These are phyloP conservation scores for Calophaca sinica DNA, from an alignment of 306 rosid genomes.

Conservation along the genomic window DNA sequence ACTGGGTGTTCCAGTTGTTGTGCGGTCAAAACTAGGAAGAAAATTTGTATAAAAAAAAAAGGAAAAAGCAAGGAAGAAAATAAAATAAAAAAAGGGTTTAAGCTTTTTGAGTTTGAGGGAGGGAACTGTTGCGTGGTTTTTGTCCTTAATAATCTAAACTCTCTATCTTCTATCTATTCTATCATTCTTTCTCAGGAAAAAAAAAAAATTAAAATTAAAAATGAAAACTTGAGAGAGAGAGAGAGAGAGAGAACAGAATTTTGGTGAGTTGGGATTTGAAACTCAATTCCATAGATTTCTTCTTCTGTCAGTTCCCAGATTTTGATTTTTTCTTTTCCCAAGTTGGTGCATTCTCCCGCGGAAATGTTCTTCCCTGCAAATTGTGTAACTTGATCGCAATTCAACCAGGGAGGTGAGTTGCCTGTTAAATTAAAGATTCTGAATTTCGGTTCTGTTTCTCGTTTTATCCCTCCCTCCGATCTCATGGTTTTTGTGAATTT, in stretches of 20 bases:
- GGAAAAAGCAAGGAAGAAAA: too few species aligned
- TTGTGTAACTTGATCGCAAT: constrained; percentile 50
- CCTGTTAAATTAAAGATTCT: constrained; percentile 31
- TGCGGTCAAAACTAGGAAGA: not conserved
- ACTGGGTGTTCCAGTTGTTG: not conserved
- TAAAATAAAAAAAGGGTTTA: constrained; percentile 24
- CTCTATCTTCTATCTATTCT: not conserved
- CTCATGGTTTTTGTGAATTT: constrained; percentile 28
- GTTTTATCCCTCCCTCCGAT: constrained; percentile 6
- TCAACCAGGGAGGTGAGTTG: too few species aligned
- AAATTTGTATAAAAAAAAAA: not conserved
- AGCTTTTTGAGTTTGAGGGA: constrained; percentile 64
- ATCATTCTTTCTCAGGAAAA: too few species aligned
- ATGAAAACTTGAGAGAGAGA: not conserved
- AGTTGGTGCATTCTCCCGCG: constrained; percentile 28
- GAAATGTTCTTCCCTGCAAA: constrained; percentile 31
- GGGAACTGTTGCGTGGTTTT: constrained; percentile 66
- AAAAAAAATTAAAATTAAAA: not conserved
- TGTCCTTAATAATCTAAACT: constrained; percentile 36
- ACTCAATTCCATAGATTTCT: constrained; percentile 52
- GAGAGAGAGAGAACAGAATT: not conserved
- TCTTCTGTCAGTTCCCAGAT: constrained; percentile 20
- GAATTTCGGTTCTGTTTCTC: constrained; percentile 39
- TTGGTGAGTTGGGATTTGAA: constrained; percentile 39
- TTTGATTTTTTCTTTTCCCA: constrained; percentile 7